Conservation (phyloP, 257 asterid species). For the Schizonepeta tenuifolia region DNA sequence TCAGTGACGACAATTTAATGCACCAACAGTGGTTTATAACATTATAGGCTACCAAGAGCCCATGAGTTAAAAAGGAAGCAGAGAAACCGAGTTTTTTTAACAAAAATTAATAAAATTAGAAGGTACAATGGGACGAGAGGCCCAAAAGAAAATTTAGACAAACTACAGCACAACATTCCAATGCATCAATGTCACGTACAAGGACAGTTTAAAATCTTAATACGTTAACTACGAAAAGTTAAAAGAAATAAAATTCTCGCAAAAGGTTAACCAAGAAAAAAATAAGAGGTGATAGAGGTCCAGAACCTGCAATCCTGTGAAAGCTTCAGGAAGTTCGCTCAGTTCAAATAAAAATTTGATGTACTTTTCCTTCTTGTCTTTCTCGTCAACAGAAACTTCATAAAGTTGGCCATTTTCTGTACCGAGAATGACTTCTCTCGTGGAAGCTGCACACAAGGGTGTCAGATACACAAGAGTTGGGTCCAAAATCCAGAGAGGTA, state of each 20-base stretch:
- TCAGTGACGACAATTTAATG: neutral
- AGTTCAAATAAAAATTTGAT: slow-evolving; percentile 81
- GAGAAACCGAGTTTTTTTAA: neutral
- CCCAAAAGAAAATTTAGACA: neutral
- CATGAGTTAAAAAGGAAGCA: slow-evolving; percentile 10
- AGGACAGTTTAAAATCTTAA: neutral
- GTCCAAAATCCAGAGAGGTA: slow-evolving; percentile 26
- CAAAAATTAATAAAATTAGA: neutral
- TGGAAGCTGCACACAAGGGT: slow-evolving; percentile 65
- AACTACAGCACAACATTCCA: neutral
- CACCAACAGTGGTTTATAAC: slow-evolving; percentile 25
- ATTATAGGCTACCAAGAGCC: neutral
- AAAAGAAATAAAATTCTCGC: neutral
- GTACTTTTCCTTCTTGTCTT: slow-evolving; percentile 96
- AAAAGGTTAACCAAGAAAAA: neutral
- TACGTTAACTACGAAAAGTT: slow-evolving; percentile 25
- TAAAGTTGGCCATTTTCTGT: slow-evolving; percentile 89
- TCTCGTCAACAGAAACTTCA: slow-evolving; percentile 91
- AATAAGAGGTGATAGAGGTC: slow-evolving; percentile 13
- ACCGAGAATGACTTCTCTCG: slow-evolving; percentile 92
- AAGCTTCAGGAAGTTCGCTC: slow-evolving; percentile 88
- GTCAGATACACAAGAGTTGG: slow-evolving; percentile 30
- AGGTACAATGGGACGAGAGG: neutral
- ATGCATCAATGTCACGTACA: neutral
- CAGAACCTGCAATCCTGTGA: slow-evolving; percentile 89